Percentiles rank a stretch among this genome's conserved stretches.
These are phyloP conservation scores for Shiraia bambusicola DNA, from an alignment of 2,329 filamentous ascomycete genomes.

Conservation along the genomic window DNA sequence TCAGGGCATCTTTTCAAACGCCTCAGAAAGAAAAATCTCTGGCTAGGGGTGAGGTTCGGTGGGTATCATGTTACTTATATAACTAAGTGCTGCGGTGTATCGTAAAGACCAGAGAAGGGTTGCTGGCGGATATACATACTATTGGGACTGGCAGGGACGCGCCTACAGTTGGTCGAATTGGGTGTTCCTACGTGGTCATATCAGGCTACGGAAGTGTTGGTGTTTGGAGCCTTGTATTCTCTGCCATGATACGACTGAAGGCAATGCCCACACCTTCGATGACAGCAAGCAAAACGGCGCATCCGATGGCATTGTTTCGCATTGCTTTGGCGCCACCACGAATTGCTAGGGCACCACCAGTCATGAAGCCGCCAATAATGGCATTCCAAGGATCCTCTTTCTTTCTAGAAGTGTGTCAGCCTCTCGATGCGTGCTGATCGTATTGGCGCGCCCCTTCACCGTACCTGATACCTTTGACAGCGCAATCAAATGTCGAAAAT, in stretches of 20 bases:
- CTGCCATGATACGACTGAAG: constrained; percentile 89
- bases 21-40: too few relatives aligned
- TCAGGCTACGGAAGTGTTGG: constrained; percentile 47
- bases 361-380: constrained; percentile 96
- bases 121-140: too few relatives aligned
- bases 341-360: constrained; percentile 79
- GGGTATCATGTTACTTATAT: too few relatives aligned
- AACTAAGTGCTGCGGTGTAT: too few relatives aligned
- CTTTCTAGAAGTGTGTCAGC: constrained; percentile 48
- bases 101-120: too few relatives aligned
- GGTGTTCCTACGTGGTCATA: constrained; percentile 4
- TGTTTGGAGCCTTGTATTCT: constrained; percentile 75
- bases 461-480: constrained; percentile 75
- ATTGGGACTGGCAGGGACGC: too few relatives aligned
- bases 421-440: not conserved
- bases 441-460: not conserved
- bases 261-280: constrained; percentile 97
- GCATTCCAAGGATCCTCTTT: constrained; percentile 99
- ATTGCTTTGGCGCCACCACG: constrained; percentile 89
- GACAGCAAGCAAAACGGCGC: constrained; percentile 86
- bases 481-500: constrained; percentile 94
- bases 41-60: too few relatives aligned
- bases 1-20: too few relatives aligned
- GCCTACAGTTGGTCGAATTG: too few relatives aligned
- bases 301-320: constrained; percentile 92